phyloP scores from a whole-genome alignment of 768 basidiomycete species.

The Russula virescens region DNA sequence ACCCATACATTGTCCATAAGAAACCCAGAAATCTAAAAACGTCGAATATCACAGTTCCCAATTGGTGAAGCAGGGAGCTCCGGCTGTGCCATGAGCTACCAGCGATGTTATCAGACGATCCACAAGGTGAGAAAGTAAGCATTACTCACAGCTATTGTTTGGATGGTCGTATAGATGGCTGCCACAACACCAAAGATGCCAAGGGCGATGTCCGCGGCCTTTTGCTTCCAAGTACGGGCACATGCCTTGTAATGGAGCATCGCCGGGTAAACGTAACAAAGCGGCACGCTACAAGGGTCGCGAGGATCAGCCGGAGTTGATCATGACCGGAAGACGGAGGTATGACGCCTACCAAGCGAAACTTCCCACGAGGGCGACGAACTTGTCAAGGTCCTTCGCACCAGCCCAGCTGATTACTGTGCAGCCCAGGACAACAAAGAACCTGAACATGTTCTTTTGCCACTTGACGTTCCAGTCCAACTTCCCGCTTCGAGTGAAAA shows the following conservation, averaged over 20 bases:
- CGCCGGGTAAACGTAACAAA: slow-evolving; percentile 92
- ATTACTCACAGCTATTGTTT: slow-evolving; percentile 61
- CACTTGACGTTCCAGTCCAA: slow-evolving; percentile 78
- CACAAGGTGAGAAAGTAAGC: neutral
- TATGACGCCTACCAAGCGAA: slow-evolving; percentile 82
- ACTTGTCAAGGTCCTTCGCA: slow-evolving; percentile 89
- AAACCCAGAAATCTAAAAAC: neutral
- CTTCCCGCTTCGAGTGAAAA: slow-evolving; percentile 89
- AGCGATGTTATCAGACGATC: neutral
- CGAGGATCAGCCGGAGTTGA: neutral
- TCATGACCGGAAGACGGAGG: too few relatives aligned
- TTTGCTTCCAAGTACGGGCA: slow-evolving; percentile 63
- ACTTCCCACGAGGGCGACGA: slow-evolving; percentile 87
- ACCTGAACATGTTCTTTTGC: slow-evolving; percentile 90
- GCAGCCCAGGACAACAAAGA: slow-evolving; percentile 68
- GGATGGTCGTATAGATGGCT: slow-evolving; percentile 71
- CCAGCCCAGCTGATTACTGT: slow-evolving; percentile 80
- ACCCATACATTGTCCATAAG: neutral
- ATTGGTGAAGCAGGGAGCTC: slow-evolving; percentile 10
- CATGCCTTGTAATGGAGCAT: slow-evolving; percentile 89
- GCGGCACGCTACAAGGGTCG: slow-evolving; percentile 57
- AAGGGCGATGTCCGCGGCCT: slow-evolving; percentile 61
- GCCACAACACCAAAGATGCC: slow-evolving; percentile 70
- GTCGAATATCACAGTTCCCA: slow-evolving; percentile 9
- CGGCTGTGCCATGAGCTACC: slow-evolving; percentile 21